Evolutionary conservation across 495 filamentous ascomycete species (phyloP), one percentile per base, ranked within the genome.

Genomic region (Trypethelium eluteriae): DNA sequence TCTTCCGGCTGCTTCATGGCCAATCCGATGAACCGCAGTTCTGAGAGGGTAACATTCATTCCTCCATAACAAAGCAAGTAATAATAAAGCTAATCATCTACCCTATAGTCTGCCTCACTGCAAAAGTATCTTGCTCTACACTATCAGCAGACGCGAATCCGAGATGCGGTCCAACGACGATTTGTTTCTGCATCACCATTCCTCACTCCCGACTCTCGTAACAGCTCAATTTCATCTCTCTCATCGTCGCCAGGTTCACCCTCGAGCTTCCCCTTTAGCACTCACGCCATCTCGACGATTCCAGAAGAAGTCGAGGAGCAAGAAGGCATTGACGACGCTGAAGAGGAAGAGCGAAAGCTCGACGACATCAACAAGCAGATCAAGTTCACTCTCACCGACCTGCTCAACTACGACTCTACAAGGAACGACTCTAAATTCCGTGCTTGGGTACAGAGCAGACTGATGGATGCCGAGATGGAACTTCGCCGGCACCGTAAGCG

Each of bases 391-490:
- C 72, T 89, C 67, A 89, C 86, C 2, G 85, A 86, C 70, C 78
- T 89, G 36, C 80, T 89, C 65, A 88, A 89, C 74, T 87, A 83
- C 72, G 81, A 84, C 38, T 75, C 79, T 32, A 83, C 86, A 11
- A 79, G 81, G 34, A 70, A 70, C 10, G 84, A 88, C 71, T 72
- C 74, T n/a, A 76, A 77, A 34, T 84, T 85, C 72, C 79, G 86
- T 44, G 81, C 76, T 9, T 88, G 85, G 86, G 81, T 88, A 2
- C 85, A 88, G 72, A 78, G 78, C 7, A 77, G 84, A 35, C 75
- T 89, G 36, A 85, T 88, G 81, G 84, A 88, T 70, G 82, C 83
- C 47, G 86, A 89, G 71, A 80, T 77, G 64, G 84, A 88, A 70
- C 75, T 89, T 46, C 77, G 77, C 63, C 44, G 67, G 32, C 68